Evolutionary conservation across 805 yeast genomes (phyloP).

Genomic region (Lipomyces orientalis): DNA sequence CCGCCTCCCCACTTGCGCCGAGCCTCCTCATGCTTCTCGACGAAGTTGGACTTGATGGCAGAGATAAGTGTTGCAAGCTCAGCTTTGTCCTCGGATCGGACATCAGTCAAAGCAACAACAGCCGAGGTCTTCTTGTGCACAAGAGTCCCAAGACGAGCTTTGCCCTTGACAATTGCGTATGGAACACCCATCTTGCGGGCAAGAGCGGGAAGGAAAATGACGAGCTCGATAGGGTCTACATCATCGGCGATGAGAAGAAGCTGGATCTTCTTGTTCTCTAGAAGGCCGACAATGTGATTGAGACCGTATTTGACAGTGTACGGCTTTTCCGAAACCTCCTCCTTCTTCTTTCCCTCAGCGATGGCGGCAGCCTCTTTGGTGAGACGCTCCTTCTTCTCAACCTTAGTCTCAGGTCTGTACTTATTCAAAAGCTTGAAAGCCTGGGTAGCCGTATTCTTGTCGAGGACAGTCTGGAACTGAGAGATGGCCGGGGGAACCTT

Average conservation of each 20-base stretch:
- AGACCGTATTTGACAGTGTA: constrained; percentile 97
- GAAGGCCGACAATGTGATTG: constrained; percentile 96
- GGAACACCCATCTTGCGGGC: constrained; percentile 99
- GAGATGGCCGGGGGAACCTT: constrained; percentile 99
- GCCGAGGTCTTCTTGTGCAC: constrained; percentile 98
- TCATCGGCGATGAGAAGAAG: constrained; percentile 97
- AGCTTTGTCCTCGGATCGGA: constrained; percentile 91
- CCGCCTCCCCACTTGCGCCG: constrained; percentile 99
- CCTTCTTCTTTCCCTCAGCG: constrained; percentile 97
- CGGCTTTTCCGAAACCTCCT: constrained; percentile 97
- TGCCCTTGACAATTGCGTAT: constrained; percentile 97
- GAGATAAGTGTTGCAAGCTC: constrained; percentile 91
- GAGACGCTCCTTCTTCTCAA: constrained; percentile 99
- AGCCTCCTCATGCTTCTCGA: constrained; percentile 90
- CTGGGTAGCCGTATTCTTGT: constrained; percentile 98
- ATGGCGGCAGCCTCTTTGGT: constrained; percentile 98
- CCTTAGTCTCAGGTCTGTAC: constrained; percentile 97
- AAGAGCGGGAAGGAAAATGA: constrained; percentile 95
- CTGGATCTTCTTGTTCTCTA: constrained; percentile 99
- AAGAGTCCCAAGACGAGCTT: constrained; percentile 97
- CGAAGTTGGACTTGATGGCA: constrained; percentile 90
- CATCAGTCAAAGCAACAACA: constrained; percentile 97
- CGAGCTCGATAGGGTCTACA: constrained; percentile 98
- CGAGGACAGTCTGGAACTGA: constrained; percentile 94
- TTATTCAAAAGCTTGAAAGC: constrained; percentile 97